Evolutionary conservation across 1,139 yeast genomes (phyloP).

Genomic region (Hansenula sp.): DNA sequence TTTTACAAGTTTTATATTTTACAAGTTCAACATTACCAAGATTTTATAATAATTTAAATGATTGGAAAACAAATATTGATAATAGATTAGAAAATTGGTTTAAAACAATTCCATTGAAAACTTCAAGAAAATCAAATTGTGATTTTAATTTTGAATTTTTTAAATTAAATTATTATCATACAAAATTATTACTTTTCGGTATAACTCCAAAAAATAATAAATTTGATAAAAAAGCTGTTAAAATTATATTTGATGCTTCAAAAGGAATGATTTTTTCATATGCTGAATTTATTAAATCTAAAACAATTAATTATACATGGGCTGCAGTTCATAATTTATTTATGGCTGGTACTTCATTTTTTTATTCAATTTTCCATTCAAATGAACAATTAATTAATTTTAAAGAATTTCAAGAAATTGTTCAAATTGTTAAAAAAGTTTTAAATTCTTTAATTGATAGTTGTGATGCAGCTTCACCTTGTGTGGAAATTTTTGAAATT

Average conservation of each 20-base stretch:
- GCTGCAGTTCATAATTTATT: constrained; percentile 86
- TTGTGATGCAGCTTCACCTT: constrained; percentile 75
- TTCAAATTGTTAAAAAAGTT: constrained; percentile 57
- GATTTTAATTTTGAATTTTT: constrained; percentile 68
- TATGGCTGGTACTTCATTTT: constrained; percentile 83
- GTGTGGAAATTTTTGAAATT: constrained; percentile 68
- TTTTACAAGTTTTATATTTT: constrained; percentile 68
- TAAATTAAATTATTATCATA: constrained; percentile 71
- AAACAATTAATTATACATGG: constrained; percentile 82
- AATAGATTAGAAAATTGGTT: constrained; percentile 58
- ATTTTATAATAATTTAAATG: constrained; percentile 44
- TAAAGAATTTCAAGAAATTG: constrained; percentile 47
- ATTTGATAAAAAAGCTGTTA: constrained; percentile 48
- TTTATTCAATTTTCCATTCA: constrained; percentile 72
- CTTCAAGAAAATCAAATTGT: constrained; percentile 62
- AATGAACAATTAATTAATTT: constrained; percentile 45
- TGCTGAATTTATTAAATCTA: constrained; percentile 47
- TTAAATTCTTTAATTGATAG: constrained; percentile 58
- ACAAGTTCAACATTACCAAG: constrained; percentile 64
- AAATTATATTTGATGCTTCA: constrained; percentile 59
- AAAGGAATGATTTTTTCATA: constrained; percentile 64
- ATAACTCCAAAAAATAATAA: constrained; percentile 65
- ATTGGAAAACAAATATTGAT: constrained; percentile 56
- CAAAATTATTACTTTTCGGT: constrained; percentile 69
- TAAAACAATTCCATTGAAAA: constrained; percentile 47